Base-by-base conservation (phyloP, 139 green algal genomes). In the Spirogloea muscicola region DNA sequence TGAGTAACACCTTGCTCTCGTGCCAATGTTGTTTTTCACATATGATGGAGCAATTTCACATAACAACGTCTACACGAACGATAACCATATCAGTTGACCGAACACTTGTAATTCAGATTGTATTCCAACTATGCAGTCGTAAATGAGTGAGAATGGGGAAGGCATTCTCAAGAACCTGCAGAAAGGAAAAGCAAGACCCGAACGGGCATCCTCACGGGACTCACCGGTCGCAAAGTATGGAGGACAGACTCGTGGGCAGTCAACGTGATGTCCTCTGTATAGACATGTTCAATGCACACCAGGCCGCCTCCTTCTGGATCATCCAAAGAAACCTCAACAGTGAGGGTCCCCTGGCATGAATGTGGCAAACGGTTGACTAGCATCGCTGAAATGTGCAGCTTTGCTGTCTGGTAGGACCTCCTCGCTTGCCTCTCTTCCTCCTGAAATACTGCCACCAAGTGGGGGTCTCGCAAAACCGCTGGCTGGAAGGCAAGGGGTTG, bases 371-470 rank as follows among this genome's bases (percentile, higher is more conserved):
- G 5, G 42, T 70, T 70, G 39, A 38, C 5, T 21, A 70, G 38
- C 42, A 55, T 6, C 5, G 41, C 18, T 51, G 60, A 70, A 38
- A 70, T 7, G 9, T 70, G 60, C 34, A 70, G 60, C 44, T 64
- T 7, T 18, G 60, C 44, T 66, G 5, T 58, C 42, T n/a, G 60
- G 34, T 6, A 70, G 46, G 6, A 10, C 49, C 6, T 58, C 49
- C 49, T 58, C 49, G 25, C n/a, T n/a, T n/a, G n/a, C n/a, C n/a
- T n/a, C 6, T 58, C 34, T 29, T 6, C 6, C 42, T n/a, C 9
- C 9, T 16, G n/a, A 40, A 76, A 76, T 5, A 77, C 59, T 31
- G 67, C 51, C 31, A 83, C 72, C 10, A 83, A 41, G 18, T 82
- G 72, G 5, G 75, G 40, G 59, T 83, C 59, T 18, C 41, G 25